A percentile compares a stretch with the other conserved stretches of the same genome.
These are phyloP conservation scores for Dictyostelium intermedium DNA, from an alignment of 78 protist genomes.

Conservation along the genomic window DNA sequence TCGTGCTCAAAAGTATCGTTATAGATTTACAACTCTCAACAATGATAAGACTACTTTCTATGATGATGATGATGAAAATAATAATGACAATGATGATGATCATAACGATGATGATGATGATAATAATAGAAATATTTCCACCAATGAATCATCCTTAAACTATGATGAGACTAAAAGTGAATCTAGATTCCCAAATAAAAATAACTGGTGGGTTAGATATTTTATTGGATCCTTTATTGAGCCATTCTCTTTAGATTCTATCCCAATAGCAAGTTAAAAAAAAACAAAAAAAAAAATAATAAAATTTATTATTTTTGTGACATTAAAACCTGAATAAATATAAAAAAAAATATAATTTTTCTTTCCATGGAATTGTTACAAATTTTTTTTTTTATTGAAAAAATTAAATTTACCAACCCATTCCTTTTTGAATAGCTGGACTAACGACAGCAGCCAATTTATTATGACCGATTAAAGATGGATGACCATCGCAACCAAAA, in stretches of 20 bases:
- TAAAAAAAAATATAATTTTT: background rate
- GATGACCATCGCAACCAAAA: conserved; percentile 70
- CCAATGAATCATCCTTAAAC: background rate
- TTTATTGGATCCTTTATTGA: background rate
- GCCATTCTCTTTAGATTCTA: conserved; percentile 36
- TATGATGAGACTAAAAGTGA: background rate
- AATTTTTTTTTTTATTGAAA: too few species aligned
- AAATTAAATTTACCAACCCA: conserved; percentile 36
- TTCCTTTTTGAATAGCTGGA: background rate
- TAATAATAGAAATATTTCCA: background rate
- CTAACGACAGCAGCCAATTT: conserved; percentile 2
- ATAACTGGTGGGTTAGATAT: conserved; percentile 58
- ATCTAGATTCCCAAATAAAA: background rate
- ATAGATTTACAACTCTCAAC: conserved; percentile 38
- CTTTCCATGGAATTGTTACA: background rate
- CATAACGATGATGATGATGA: background rate
- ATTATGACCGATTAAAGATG: background rate
- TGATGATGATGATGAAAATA: background rate
- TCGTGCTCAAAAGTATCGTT: conserved; percentile 48
- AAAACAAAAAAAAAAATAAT: background rate
- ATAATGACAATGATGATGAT: background rate
- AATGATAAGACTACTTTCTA: background rate
- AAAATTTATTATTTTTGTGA: background rate
- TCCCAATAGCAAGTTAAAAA: background rate
- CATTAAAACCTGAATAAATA: background rate